A percentile compares a stretch with the other conserved stretches of the same genome.
phyloP scores from a whole-genome alignment of 1,284 basidiomycete species.

The Ustilago curta region DNA sequence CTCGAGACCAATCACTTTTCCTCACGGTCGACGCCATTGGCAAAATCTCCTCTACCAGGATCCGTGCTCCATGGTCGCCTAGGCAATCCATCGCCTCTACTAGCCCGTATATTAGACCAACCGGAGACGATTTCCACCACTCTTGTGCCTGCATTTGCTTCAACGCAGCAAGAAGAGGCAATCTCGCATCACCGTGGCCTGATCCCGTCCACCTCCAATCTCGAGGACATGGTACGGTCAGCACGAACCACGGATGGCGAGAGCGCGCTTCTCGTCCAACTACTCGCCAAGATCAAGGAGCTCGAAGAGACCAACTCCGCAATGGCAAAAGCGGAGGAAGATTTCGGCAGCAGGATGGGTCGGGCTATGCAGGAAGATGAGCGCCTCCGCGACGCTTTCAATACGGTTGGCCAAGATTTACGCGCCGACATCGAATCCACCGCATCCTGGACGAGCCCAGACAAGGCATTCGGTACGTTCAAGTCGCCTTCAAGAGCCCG shows the following conservation, averaged over 20 bases:
- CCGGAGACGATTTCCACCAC: neutral
- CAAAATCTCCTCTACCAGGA: slow-evolving; percentile 14
- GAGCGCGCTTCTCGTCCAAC: slow-evolving; percentile 51
- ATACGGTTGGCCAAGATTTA: slow-evolving; percentile 41
- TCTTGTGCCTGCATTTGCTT: neutral
- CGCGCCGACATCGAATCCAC: slow-evolving; percentile 1
- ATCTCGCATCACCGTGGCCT: slow-evolving; percentile 11
- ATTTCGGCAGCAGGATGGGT: slow-evolving; percentile 58
- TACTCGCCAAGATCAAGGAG: slow-evolving; percentile 62
- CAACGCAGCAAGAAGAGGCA: neutral
- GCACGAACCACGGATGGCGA: slow-evolving; percentile 29
- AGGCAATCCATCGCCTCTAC: slow-evolving; percentile 6
- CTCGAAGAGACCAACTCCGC: slow-evolving; percentile 60
- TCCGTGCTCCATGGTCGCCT: neutral
- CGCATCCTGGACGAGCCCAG: slow-evolving; percentile 1
- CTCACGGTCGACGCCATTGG: slow-evolving; percentile 2
- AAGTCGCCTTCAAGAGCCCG: neutral
- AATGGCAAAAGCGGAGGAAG: slow-evolving; percentile 51
- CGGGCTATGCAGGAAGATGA: slow-evolving; percentile 60
- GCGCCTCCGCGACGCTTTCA: slow-evolving; percentile 58
- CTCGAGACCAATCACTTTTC: slow-evolving; percentile 35
- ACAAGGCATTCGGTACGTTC: neutral
- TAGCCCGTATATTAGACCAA: neutral
- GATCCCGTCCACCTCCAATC: slow-evolving; percentile 35
- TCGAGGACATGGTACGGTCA: slow-evolving; percentile 36